Base-by-base conservation (phyloP, 1,139 yeast species). In the Sugiyamaella castrensis region DNA sequence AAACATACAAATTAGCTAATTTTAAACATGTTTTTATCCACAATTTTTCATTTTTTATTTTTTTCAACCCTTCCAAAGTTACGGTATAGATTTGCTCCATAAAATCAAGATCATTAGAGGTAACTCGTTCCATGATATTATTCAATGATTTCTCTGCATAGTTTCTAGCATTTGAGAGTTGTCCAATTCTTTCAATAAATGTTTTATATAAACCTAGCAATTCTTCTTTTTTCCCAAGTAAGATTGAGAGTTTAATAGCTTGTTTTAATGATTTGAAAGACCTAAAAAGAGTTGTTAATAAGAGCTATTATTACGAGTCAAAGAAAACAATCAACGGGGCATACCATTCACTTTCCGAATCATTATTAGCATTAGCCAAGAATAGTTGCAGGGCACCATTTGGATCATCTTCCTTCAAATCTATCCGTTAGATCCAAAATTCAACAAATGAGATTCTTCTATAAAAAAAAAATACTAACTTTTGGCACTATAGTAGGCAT, bases 231-330 rank as follows among this genome's bases (percentile, higher is more conserved):
- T 67, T 67, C 8, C 64, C 52, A 7, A 69, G 63, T 24, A 66
- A 66, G 54, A 75, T 76, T 34, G 71, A 65, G 8, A 82, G 67
- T 66, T 87, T 87, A 44, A 84, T 73, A 34, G 77, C 67, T 61
- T 87, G 95, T 59, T 87, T 87, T 46, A 72, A 66, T 0, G 88
- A 73, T 56, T 81, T 84, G 65, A 84, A 82, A 2, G 77, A 67
- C 24, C 24, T 19, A 19, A 19, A 19, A 19, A 5, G 5, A 5
- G 24, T 62, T 50, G 13, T 46, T 27, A 38, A 8, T 19, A 19
- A 10, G 13, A 8, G 33, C 47, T 29, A 12, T 8, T 10, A 37
- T 8, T 37, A 10, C 9, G 9, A 13, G 10, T 9, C 19, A 9
- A 37, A 40, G 16, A 13, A 16, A 13, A 13, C 10, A 16, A 8